A percentile compares a stretch with the other conserved stretches of the same genome.
Evolutionary conservation across 129 eudicot genomes (phyloP).

Genomic region (Artemisia tridentata): DNA sequence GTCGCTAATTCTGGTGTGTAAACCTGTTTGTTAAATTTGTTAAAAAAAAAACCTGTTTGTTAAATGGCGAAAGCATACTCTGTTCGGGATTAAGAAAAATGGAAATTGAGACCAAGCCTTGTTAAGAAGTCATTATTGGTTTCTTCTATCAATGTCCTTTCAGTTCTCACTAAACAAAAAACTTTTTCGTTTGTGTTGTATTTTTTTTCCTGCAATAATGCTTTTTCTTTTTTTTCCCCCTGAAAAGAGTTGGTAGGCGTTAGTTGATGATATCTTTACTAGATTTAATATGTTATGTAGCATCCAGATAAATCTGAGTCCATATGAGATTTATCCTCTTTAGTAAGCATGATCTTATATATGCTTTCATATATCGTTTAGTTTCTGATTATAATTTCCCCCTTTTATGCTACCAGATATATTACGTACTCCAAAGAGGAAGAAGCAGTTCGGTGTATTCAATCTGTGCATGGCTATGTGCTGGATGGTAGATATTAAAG

Average conservation of each 20-base stretch:
- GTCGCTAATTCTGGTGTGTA: neutral
- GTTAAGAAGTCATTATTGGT: too few species aligned
- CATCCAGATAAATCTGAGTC: conserved; percentile 10
- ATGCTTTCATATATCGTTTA: neutral
- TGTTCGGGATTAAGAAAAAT: neutral
- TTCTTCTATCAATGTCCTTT: too few species aligned
- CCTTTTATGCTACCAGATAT: conserved; percentile 38
- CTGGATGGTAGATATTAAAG: conserved; percentile 67
- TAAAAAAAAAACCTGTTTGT: too few species aligned
- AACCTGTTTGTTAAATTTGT: neutral
- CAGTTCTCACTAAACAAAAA: neutral
- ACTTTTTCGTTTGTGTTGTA: conserved; percentile 1
- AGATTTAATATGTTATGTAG: neutral
- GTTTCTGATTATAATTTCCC: neutral
- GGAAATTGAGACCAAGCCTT: too few species aligned
- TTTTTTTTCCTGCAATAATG: neutral
- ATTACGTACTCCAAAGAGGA: conserved; percentile 68
- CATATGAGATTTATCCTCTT: neutral
- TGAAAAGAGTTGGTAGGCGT: neutral
- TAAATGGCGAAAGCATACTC: neutral
- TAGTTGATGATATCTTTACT: neutral
- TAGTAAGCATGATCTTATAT: neutral
- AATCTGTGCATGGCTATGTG: conserved; percentile 69
- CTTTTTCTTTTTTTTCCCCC: too few species aligned
- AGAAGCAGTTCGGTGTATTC: conserved; percentile 76